Conservation (phyloP, 495 filamentous ascomycete species). For the Talaromyces borbonicus region DNA sequence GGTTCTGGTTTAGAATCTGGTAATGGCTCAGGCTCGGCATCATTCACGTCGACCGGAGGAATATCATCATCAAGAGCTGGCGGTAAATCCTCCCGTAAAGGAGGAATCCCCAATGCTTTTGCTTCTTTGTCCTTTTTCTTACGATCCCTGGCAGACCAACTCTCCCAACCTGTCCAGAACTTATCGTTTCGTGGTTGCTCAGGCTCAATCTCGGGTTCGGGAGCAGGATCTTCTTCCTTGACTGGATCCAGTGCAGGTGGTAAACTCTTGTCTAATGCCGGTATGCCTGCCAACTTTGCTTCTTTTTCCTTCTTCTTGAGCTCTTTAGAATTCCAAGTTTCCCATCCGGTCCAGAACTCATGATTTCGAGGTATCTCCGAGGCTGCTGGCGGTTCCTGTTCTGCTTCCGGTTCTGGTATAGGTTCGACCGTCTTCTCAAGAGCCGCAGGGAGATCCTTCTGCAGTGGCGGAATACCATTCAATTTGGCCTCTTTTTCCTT, state of each 20-base stretch:
- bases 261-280: too few relatives aligned
- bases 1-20: constrained; percentile 22
- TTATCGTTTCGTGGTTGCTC: constrained; percentile 8
- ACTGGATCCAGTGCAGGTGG: constrained; percentile 3
- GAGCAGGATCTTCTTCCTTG: constrained; percentile 10
- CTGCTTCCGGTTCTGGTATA: constrained; percentile 10
- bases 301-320: too few relatives aligned
- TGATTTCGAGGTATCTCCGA: too few relatives aligned
- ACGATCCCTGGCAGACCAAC: constrained; percentile 2
- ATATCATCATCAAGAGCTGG: too few relatives aligned
- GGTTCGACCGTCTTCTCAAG: constrained; percentile 6
- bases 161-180: constrained; percentile 2
- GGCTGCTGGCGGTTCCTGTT: constrained; percentile 8
- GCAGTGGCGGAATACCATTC: constrained; percentile 5
- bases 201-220: background rate
- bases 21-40: constrained; percentile 17
- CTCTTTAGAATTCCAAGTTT: too few relatives aligned
- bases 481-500: constrained; percentile 14
- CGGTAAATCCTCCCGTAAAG: too few relatives aligned
- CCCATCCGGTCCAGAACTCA: too few relatives aligned
- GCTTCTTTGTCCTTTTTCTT: constrained; percentile 15
- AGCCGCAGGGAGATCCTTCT: constrained; percentile 3
- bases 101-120: constrained; percentile 5
- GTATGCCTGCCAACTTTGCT: too few relatives aligned
- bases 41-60: constrained; percentile 12